Evolutionary conservation across 352 stramenopile species (phyloP).

Genomic region (Globisporangium canariense): DNA sequence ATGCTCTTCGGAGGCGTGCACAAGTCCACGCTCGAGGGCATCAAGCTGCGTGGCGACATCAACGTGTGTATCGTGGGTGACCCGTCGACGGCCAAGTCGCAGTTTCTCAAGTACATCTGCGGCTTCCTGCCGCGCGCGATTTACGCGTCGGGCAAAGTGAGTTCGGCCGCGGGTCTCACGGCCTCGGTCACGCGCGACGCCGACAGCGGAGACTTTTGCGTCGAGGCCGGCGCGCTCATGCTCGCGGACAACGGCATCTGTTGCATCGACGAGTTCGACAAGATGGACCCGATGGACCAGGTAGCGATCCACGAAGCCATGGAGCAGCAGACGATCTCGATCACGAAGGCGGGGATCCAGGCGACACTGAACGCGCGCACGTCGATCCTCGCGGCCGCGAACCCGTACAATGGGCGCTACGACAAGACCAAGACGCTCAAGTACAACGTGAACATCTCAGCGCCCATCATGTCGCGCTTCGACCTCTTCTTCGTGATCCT

Average conservation of each 20-base stretch:
- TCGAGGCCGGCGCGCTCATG: slow-evolving; percentile 95
- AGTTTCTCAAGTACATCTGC: slow-evolving; percentile 98
- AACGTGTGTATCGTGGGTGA: slow-evolving; percentile 99
- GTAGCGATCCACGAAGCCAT: slow-evolving; percentile 99
- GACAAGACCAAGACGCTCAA: slow-evolving; percentile 90
- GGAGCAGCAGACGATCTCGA: slow-evolving; percentile 99
- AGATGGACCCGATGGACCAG: slow-evolving; percentile 97
- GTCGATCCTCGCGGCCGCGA: slow-evolving; percentile 99
- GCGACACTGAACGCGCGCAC: slow-evolving; percentile 98
- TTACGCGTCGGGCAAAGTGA: slow-evolving; percentile 99
- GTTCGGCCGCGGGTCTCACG: slow-evolving; percentile 96
- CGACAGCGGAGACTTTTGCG: slow-evolving; percentile 89
- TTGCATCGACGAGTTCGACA: slow-evolving; percentile 99
- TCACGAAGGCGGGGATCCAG: slow-evolving; percentile 99
- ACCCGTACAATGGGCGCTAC: slow-evolving; percentile 96
- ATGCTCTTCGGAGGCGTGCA: slow-evolving; percentile 98
- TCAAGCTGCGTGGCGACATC: slow-evolving; percentile 98
- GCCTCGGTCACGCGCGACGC: slow-evolving; percentile 95
- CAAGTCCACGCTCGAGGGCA: slow-evolving; percentile 96
- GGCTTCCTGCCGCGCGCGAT: slow-evolving; percentile 93
- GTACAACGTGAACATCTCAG: slow-evolving; percentile 90
- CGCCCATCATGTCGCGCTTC: slow-evolving; percentile 98
- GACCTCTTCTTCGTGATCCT: slow-evolving; percentile 99
- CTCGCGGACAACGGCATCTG: slow-evolving; percentile 98
- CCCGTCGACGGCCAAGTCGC: slow-evolving; percentile 97